Base-by-base conservation (phyloP, 2,329 filamentous ascomycete genomes). In the Trichoderma oligosporum region DNA sequence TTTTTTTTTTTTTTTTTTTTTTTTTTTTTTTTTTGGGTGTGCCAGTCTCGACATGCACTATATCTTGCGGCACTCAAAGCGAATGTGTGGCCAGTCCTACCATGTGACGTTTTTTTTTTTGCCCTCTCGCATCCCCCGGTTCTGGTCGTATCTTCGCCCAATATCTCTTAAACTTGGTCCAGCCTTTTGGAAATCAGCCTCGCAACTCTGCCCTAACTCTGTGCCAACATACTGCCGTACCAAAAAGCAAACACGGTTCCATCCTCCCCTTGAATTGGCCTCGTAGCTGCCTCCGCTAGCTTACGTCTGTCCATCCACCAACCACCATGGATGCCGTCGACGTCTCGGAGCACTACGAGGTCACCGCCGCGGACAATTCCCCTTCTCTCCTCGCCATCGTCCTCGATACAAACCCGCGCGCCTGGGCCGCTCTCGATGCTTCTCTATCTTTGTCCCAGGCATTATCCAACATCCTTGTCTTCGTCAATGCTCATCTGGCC, bases 331-430 rank as follows among this genome's bases (percentile, higher is more conserved):
- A 76, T 65, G 73, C 72, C 65, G 74, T 76, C 71, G 82, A 85
- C 70, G 79, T 78, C 65, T 84, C 82, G 53, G 79, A 82, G 58
- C 82, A 84, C 73, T 84, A 84, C 71, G 79, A 82, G 71, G 75
- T 78, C 65, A 75, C 75, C 61, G 74, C 76, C 42, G 78, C 74
- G 51, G 80, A 78, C 56, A 81, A 83, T 61, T 76, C 81, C 4
- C 90, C 94, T 0, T 96, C 93, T 12, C 85, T 99, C 33, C 84
- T 97, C 52, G 88, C 91, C 64, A 86, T 99, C 67, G 81, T 99
- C 67, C 82, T 99, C 76, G 94, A 99, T 76, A 97, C 93, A 24
- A 99, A 99, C 71, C 94, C 94, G 2, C 88, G 92, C 65, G 92
- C 94, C 65, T 96, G 94, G 94, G 85, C 89, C 6, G 80, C 89